Base-by-base conservation (phyloP, 148 eudicot species). In the Agrostemma githago region DNA sequence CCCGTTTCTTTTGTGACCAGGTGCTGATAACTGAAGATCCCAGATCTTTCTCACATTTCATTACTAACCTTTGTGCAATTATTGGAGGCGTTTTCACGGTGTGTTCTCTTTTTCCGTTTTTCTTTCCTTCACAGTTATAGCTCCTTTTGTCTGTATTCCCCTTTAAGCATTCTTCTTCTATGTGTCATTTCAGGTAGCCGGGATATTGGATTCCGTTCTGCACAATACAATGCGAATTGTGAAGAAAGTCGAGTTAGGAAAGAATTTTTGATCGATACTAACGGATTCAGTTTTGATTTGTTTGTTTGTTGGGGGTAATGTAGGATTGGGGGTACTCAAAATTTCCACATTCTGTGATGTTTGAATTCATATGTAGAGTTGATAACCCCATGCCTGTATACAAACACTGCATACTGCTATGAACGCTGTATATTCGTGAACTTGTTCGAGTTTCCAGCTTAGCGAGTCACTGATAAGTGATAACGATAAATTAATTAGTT, bases 41-140 rank as follows among this genome's bases (percentile, higher is more conserved):
- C 16, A 90, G 85, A 81, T 88, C 97, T 66, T 95, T 95, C 80
- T 85, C 92, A 1, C 98, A 95, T 78, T 95, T 95, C 85, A 77
- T 95, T 61, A 95, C 97, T 5, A 95, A 86, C 72, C 81, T 95
- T 41, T 95, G 98, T 81, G 97, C 98, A 69, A 95, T 95, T 71
- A 89, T 89, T 66, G 97, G 98, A 43, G 98, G 98, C 65, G 89
- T 95, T 81, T 95, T 95, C 86, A 95, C 98, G 92, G 98, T 95
- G 17, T 19, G 93, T 82, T 14, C 16, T 53, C 46, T 59, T 17
- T 41, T 20, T 56, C 59, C 20, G 6, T 21, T 58, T 57, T 3
- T n/a, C 69, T 34, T 57, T 65, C n/a, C 1, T 65, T 15, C 2
- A 10, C 6, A 16, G 44, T 1, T 2, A 38, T 17, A 3, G 5